Percentiles rank a stretch among this genome's conserved stretches.
Evolutionary conservation across 805 yeast genomes (phyloP).

Genomic region (Lachancea kluyveri): DNA sequence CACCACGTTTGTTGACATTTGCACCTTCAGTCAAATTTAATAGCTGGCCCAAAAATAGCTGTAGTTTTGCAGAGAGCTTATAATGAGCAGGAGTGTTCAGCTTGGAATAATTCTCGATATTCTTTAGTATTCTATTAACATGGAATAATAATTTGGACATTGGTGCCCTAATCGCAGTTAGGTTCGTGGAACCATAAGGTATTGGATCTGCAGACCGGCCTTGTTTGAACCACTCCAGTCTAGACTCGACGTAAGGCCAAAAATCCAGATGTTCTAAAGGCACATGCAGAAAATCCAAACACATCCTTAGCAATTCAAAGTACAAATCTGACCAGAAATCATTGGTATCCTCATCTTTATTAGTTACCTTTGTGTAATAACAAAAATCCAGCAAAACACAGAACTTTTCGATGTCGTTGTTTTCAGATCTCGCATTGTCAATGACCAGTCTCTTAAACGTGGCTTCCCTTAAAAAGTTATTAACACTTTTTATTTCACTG

Average conservation of each 20-base stretch:
- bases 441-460: conserved; percentile 2
- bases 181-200: conserved; percentile 18
- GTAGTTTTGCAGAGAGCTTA: conserved; percentile 10
- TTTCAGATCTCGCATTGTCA: conserved; percentile 2
- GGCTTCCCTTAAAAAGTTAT: conserved; percentile 3
- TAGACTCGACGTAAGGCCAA: conserved; percentile 28
- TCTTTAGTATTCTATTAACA: conserved; percentile 23
- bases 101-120: conserved; percentile 15
- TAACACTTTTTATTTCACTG: no score
- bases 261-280: conserved; percentile 20
- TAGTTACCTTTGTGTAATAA: conserved; percentile 15
- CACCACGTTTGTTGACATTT: conserved; percentile 7
- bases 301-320: conserved; percentile 21
- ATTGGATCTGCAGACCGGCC: conserved; percentile 10
- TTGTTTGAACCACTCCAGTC: conserved; percentile 27
- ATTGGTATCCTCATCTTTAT: conserved; percentile 9
- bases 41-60: conserved; percentile 5
- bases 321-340: conserved; percentile 18
- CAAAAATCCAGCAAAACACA: conserved; percentile 23
- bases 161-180: conserved; percentile 29
- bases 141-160: conserved; percentile 25
- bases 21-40: conserved; percentile 7
- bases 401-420: conserved; percentile 3
- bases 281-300: conserved; percentile 19
- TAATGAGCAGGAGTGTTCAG: conserved; percentile 23